These are phyloP conservation scores for Leccinum obscurum DNA, from an alignment of 768 basidiomycete genomes.

Conservation along the genomic window DNA sequence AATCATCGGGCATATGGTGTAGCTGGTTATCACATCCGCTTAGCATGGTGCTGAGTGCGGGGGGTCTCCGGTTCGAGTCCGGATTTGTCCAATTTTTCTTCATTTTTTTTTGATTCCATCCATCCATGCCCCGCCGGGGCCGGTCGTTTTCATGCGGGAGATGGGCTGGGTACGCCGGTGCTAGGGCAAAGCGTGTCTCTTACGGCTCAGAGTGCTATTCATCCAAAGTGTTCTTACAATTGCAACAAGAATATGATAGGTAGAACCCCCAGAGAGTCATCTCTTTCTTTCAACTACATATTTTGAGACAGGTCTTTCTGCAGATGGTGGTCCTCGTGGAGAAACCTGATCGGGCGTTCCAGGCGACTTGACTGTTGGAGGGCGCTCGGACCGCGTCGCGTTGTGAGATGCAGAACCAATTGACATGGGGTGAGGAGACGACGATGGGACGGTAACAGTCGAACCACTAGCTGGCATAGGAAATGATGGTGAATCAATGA, in stretches of 20 bases:
- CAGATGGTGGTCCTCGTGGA: neutral
- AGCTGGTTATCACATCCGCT: conserved; percentile 43
- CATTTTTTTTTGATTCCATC: too few species aligned
- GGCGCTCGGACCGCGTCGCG: conserved; percentile 17
- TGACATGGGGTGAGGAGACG: conserved; percentile 11
- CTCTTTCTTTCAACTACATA: conserved; percentile 36
- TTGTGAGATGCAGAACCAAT: conserved; percentile 21
- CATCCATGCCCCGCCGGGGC: too few species aligned
- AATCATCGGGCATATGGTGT: conserved; percentile 36
- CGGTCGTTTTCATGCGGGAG: neutral
- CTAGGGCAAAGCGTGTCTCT: neutral
- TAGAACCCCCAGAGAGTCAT: neutral
- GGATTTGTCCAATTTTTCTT: conserved; percentile 32
- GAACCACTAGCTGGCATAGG: conserved; percentile 10
- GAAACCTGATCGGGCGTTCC: conserved; percentile 13
- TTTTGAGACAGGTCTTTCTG: conserved; percentile 28
- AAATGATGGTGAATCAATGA: conserved; percentile 23
- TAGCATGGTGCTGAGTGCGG: conserved; percentile 37
- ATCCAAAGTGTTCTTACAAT: neutral
- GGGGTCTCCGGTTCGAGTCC: conserved; percentile 43
- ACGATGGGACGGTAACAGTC: conserved; percentile 1
- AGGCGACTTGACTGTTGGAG: conserved; percentile 23
- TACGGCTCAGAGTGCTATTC: neutral
- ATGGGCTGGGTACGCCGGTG: neutral
- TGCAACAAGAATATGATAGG: neutral